Percentiles rank a stretch among this genome's conserved stretches.
These are phyloP conservation scores for Colletotrichum euphorbiae DNA, from an alignment of 2,329 filamentous ascomycete species.

Conservation along the genomic window DNA sequence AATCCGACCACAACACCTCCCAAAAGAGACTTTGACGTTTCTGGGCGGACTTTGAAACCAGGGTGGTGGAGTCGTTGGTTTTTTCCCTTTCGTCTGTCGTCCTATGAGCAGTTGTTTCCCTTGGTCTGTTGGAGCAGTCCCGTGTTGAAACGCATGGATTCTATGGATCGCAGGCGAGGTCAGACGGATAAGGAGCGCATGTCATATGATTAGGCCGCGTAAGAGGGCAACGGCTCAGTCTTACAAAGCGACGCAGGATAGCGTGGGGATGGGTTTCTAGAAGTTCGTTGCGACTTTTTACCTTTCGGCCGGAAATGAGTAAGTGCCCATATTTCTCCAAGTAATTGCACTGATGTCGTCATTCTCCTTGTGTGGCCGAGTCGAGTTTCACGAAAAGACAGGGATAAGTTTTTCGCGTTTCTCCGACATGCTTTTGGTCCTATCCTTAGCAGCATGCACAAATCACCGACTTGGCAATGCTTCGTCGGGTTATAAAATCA, in stretches of 20 bases:
- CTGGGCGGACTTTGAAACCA: slow-evolving; percentile 23
- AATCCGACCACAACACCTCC: not conserved
- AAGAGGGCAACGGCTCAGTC: not conserved
- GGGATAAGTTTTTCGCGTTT: too few relatives aligned
- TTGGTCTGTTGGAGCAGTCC: not conserved
- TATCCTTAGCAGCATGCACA: too few relatives aligned
- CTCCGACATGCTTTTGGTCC: too few relatives aligned
- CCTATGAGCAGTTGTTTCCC: not conserved
- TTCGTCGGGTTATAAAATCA: too few relatives aligned
- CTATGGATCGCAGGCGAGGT: slow-evolving; percentile 4
- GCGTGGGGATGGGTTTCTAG: not conserved
- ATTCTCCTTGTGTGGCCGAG: too few relatives aligned
- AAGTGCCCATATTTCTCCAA: not conserved
- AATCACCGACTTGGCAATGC: too few relatives aligned
- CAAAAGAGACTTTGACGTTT: slow-evolving; percentile 10
- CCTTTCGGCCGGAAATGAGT: not conserved
- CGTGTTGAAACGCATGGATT: slow-evolving; percentile 33
- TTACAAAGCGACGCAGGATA: not conserved
- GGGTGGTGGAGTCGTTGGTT: slow-evolving; percentile 23
- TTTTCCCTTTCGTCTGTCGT: not conserved
- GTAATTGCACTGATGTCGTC: too few relatives aligned
- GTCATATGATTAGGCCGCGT: slow-evolving; percentile 18
- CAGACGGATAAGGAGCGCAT: not conserved
- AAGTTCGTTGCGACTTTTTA: not conserved
- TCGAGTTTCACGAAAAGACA: too few relatives aligned